Conservation (phyloP, 257 asterid species). For the Solanum chilense region DNA sequence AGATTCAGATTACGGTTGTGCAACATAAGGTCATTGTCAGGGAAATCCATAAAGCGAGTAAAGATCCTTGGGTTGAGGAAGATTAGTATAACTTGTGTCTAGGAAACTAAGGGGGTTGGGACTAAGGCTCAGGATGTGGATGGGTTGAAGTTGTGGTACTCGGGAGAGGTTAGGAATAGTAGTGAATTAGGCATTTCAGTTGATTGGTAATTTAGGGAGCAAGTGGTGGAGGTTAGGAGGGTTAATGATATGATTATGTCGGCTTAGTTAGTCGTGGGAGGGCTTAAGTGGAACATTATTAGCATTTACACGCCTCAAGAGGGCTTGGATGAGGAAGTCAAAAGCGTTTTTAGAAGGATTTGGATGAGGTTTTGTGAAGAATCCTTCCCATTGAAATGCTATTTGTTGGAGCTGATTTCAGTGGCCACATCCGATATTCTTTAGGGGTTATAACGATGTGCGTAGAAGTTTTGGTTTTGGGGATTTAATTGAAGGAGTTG, state of each 20-base stretch:
- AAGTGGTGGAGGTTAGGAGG: not conserved
- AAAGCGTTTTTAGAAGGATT: not conserved
- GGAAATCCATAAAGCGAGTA: not conserved
- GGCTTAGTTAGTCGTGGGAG: not conserved
- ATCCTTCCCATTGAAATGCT: not conserved
- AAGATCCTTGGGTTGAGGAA: not conserved
- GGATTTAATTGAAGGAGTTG: not conserved
- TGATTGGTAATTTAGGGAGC: not conserved
- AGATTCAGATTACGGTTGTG: not conserved
- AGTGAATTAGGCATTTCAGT: not conserved
- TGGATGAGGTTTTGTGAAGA: not conserved
- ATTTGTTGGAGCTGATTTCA: not conserved
- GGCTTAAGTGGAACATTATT: not conserved
- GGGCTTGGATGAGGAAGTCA: not conserved
- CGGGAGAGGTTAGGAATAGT: not conserved
- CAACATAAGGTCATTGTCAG: not conserved
- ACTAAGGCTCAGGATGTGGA: not conserved
- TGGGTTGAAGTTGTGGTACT: not conserved
- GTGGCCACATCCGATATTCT: not conserved
- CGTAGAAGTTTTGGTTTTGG: not conserved
- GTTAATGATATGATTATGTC: not conserved
- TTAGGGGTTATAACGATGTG: not conserved
- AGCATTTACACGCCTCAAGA: not conserved
- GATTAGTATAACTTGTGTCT: not conserved
- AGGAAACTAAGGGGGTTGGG: not conserved